These are phyloP conservation scores for Calendula officinalis DNA, from an alignment of 129 eudicot genomes.

Conservation along the genomic window DNA sequence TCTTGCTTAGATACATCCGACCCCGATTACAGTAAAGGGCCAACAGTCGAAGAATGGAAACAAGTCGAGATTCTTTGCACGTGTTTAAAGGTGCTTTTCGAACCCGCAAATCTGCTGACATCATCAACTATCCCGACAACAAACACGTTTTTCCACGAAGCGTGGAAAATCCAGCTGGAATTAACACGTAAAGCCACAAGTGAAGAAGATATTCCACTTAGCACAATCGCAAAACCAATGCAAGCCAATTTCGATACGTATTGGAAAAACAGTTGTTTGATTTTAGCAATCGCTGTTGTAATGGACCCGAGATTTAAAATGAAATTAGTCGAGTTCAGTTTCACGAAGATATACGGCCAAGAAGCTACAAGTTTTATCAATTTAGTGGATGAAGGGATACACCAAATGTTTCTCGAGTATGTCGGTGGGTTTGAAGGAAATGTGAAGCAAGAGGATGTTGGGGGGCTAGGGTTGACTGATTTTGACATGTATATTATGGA, in stretches of 20 bases:
- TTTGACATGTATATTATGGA: conserved; percentile 78
- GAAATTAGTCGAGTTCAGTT: conserved; percentile 92
- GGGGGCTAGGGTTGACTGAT: conserved; percentile 70
- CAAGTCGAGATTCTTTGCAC: conserved; percentile 56
- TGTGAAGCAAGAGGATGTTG: conserved; percentile 45
- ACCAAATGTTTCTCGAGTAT: conserved; percentile 77
- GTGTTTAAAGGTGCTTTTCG: conserved; percentile 64
- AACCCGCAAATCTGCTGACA: conserved; percentile 64
- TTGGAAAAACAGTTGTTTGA: conserved; percentile 70
- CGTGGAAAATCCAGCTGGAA: conserved; percentile 92
- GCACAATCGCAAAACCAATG: conserved; percentile 54
- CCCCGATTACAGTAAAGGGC: conserved; percentile 73
- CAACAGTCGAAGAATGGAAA: conserved; percentile 74
- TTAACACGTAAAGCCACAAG: conserved; percentile 69
- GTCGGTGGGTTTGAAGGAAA: conserved; percentile 44
- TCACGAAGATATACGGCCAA: conserved; percentile 76
- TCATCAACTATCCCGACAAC: conserved; percentile 55
- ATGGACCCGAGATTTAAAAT: conserved; percentile 98
- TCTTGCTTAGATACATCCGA: conserved; percentile 81
- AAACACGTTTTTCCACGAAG: conserved; percentile 86
- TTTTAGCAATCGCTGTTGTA: conserved; percentile 80
- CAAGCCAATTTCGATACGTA: conserved; percentile 73
- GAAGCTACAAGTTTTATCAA: conserved; percentile 61
- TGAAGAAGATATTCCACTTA: conserved; percentile 60
- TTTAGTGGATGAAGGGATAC: conserved; percentile 88